Percentiles rank a stretch among this genome's conserved stretches.
phyloP scores from a whole-genome alignment of 2,329 filamentous ascomycete species.

The Nemania abortiva region DNA sequence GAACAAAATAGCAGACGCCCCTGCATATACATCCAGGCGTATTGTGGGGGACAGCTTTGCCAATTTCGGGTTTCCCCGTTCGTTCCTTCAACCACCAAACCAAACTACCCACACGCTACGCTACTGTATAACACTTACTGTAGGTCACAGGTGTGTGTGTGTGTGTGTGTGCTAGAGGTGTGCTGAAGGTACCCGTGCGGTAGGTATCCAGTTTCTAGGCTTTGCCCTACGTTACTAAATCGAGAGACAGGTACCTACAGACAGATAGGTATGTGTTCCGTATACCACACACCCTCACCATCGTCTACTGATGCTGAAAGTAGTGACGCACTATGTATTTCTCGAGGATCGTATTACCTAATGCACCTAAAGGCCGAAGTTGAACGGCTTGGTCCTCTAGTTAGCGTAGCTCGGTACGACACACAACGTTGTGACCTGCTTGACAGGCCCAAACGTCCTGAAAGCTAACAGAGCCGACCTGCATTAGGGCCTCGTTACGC shows the following conservation, averaged over 20 bases:
- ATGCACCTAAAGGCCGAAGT: background rate
- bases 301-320: background rate
- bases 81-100: background rate
- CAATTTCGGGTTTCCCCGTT: constrained; percentile 37
- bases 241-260: background rate
- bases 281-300: background rate
- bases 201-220: background rate
- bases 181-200: background rate
- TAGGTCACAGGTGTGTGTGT: background rate
- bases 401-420: constrained; percentile 3
- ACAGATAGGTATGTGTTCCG: constrained; percentile 6
- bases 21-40: constrained; percentile 13
- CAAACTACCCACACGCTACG: background rate
- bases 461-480: constrained; percentile 7
- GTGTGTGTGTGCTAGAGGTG: background rate
- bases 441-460: background rate
- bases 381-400: background rate
- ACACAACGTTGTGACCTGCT: background rate
- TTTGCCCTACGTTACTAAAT: constrained; percentile 6
- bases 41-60: constrained; percentile 23
- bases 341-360: background rate
- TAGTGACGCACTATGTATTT: constrained; percentile 5
- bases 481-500: constrained; percentile 19
- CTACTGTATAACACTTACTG: background rate
- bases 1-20: constrained; percentile 3